A percentile compares a stretch with the other conserved stretches of the same genome.
Conservation (phyloP, 192 early-diverging fungal species). For the Podila clonocystis region DNA sequence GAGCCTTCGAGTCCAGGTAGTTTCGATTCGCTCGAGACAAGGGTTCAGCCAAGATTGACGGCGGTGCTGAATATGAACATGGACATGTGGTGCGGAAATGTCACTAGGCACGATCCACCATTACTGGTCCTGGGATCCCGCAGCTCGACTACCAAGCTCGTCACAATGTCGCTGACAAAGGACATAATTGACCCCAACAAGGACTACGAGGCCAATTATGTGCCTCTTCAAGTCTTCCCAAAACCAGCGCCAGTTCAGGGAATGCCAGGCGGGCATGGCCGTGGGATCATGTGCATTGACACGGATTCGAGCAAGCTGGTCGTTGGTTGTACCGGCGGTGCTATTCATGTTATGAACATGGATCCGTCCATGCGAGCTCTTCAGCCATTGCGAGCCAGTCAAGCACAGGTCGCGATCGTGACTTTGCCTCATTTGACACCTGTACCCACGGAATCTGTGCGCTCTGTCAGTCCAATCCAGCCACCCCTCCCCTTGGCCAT, state of each 20-base stretch:
- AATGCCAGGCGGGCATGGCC: slow-evolving; percentile 25
- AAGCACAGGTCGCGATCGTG: not conserved
- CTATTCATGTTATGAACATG: slow-evolving; percentile 35
- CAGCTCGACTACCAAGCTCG: slow-evolving; percentile 26
- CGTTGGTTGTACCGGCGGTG: slow-evolving; percentile 38
- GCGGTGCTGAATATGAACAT: slow-evolving; percentile 23
- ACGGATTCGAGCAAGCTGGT: slow-evolving; percentile 14
- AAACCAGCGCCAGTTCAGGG: slow-evolving; percentile 13
- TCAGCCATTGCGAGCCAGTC: not conserved
- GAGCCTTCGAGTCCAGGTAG: not conserved
- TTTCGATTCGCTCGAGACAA: slow-evolving; percentile 8
- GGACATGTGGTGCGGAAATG: slow-evolving; percentile 46
- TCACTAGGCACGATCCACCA: slow-evolving; percentile 34
- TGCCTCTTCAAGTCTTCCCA: slow-evolving; percentile 13
- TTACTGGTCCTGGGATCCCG: slow-evolving; percentile 35
- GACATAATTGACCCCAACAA: slow-evolving; percentile 30
- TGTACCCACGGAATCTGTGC: slow-evolving; percentile 19
- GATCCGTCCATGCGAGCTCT: slow-evolving; percentile 14
- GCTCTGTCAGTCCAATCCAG: slow-evolving; percentile 8
- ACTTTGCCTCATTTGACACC: slow-evolving; percentile 21
- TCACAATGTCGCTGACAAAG: slow-evolving; percentile 5
- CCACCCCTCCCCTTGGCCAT: not conserved
- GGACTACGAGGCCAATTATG: slow-evolving; percentile 5
- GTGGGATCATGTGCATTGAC: slow-evolving; percentile 42
- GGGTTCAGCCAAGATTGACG: slow-evolving; percentile 33